Evolutionary conservation across 768 basidiomycete species (phyloP).

Genomic region (Sutorius australiensis): DNA sequence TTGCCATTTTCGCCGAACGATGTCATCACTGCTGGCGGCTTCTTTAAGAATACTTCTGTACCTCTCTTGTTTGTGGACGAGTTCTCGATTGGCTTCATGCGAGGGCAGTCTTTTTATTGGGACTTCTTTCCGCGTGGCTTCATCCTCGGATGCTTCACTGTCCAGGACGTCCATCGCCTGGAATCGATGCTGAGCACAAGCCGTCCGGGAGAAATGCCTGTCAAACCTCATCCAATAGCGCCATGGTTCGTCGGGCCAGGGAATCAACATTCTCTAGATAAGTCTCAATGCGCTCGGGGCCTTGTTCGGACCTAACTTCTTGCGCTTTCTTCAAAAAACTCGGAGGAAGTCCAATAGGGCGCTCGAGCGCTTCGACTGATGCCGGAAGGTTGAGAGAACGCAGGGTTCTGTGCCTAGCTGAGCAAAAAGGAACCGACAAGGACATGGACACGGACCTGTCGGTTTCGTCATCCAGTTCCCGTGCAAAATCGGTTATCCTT

Average conservation of each 20-base stretch:
- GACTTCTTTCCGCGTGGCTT: conserved; percentile 54
- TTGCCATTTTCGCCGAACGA: conserved; percentile 80
- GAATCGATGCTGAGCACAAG: background rate
- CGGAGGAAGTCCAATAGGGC: conserved; percentile 83
- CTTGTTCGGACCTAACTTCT: conserved; percentile 77
- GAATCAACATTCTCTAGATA: conserved; percentile 70
- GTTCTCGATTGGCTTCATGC: conserved; percentile 70
- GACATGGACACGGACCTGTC: conserved; percentile 48
- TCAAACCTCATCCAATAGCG: conserved; percentile 72
- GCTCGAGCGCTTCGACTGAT: conserved; percentile 81
- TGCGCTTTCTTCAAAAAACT: conserved; percentile 82
- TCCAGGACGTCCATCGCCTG: conserved; percentile 91
- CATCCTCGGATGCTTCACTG: conserved; percentile 83
- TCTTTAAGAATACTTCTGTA: conserved; percentile 70
- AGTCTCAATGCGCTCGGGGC: conserved; percentile 64
- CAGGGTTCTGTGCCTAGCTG: conserved; percentile 47
- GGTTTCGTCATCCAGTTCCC: conserved; percentile 56
- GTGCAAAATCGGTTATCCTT: conserved; percentile 56
- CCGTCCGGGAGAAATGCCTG: background rate
- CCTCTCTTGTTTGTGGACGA: conserved; percentile 65
- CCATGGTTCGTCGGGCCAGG: conserved; percentile 57
- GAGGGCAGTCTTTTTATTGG: conserved; percentile 59
- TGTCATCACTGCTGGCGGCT: conserved; percentile 71
- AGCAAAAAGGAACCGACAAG: background rate
- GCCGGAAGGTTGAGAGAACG: conserved; percentile 77